phyloP scores from a whole-genome alignment of 129 eudicot genomes.

The Flaveria robusta region DNA sequence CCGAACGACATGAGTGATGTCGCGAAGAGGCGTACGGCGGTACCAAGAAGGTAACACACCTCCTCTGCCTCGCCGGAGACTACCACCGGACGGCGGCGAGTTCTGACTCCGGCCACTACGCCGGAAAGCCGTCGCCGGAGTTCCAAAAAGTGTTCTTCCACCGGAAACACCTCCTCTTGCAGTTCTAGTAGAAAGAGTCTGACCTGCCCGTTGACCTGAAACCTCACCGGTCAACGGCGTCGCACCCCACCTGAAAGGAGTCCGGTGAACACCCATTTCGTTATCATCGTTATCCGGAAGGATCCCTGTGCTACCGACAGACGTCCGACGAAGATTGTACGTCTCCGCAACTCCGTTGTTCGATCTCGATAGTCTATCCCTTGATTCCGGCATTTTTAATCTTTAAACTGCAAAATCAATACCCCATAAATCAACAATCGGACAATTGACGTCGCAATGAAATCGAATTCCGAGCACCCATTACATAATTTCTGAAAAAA shows the following conservation, averaged over 20 bases:
- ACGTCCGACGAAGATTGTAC: conserved; percentile 27
- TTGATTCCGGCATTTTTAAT: conserved; percentile 55
- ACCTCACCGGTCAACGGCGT: conserved; percentile 44
- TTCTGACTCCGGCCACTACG: conserved; percentile 47
- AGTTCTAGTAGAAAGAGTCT: conserved; percentile 19
- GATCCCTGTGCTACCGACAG: conserved; percentile 21
- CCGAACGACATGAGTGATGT: conserved; percentile 65
- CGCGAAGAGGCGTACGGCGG: conserved; percentile 69
- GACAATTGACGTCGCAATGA: no score
- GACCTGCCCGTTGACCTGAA: conserved; percentile 32
- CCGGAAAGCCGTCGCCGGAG: conserved; percentile 35
- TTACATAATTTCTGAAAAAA: background rate
- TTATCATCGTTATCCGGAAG: conserved; percentile 30
- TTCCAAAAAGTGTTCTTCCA: conserved; percentile 48
- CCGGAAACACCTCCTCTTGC: conserved; percentile 26
- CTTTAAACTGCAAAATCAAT: conserved; percentile 20
- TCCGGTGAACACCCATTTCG: conserved; percentile 18
- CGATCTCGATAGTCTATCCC: conserved; percentile 60
- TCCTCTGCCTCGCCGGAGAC: conserved; percentile 37
- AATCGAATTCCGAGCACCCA: no score
- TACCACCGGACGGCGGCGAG: conserved; percentile 31
- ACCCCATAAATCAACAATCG: background rate
- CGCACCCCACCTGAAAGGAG: conserved; percentile 55
- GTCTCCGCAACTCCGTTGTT: conserved; percentile 36
- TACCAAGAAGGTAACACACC: conserved; percentile 73